Conservation (phyloP, 2,329 filamentous ascomycete species). For the Aspergillus fijiensis region DNA sequence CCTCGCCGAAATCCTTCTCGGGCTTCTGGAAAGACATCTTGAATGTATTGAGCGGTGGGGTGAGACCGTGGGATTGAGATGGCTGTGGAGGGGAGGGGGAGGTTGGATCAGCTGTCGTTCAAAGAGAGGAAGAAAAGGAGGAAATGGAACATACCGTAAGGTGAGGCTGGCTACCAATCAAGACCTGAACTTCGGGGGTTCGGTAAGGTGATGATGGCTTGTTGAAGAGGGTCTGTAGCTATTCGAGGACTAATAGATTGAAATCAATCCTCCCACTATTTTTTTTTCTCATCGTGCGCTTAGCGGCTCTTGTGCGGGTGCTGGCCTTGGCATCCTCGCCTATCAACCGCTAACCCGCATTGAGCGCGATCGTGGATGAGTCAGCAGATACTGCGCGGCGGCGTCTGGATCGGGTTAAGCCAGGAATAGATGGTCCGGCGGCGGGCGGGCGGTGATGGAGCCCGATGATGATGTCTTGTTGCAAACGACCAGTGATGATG, state of each 20-base stretch:
- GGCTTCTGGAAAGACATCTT: conserved; percentile 93
- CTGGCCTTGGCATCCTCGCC: conserved; percentile 37
- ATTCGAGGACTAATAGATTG: conserved; percentile 19
- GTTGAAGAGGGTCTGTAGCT: conserved; percentile 23
- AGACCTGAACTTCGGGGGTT: conserved; percentile 73
- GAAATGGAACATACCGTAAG: conserved; percentile 22
- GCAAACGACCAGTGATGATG: neutral
- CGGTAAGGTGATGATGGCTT: conserved; percentile 75
- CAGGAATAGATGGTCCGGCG: neutral
- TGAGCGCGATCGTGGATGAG: conserved; percentile 14
- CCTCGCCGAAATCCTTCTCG: conserved; percentile 91
- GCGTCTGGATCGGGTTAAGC: conserved; percentile 6
- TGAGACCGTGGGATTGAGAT: conserved; percentile 25
- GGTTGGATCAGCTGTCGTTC: conserved; percentile 7
- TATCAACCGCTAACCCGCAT: conserved; percentile 41
- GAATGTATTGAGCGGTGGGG: conserved; percentile 37
- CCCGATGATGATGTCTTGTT: neutral
- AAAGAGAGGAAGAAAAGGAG: neutral
- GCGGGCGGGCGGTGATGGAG: neutral
- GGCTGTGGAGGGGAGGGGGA: conserved; percentile 15
- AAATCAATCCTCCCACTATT: conserved; percentile 12
- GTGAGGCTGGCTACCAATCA: conserved; percentile 59
- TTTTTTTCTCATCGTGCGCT: conserved; percentile 14
- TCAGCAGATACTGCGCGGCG: conserved; percentile 3
- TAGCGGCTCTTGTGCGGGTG: conserved; percentile 28